phyloP scores from a whole-genome alignment of 306 rosid genomes.

The Trifolium subterraneum region DNA sequence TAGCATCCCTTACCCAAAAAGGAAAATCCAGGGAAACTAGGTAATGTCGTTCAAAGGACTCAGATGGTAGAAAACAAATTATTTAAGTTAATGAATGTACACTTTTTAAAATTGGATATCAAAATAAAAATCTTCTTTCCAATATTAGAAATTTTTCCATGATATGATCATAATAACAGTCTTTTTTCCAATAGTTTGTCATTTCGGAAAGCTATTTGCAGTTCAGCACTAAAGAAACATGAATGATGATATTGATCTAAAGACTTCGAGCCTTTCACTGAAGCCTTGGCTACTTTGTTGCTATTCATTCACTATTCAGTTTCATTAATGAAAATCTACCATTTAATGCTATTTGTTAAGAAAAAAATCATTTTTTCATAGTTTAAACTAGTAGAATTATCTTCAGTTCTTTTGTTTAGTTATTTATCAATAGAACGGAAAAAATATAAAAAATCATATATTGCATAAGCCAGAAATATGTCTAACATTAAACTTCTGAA shows the following conservation, averaged over 20 bases:
- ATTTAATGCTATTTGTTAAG: constrained; percentile 15
- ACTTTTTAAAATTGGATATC: constrained; percentile 11
- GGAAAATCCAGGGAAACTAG: constrained; percentile 9
- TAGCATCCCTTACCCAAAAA: constrained; percentile 25
- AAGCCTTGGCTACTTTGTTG: constrained; percentile 25
- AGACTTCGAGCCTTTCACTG: constrained; percentile 30
- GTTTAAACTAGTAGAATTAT: constrained; percentile 21
- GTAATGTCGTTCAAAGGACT: constrained; percentile 23
- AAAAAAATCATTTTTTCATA: neutral
- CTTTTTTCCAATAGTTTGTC: constrained; percentile 12
- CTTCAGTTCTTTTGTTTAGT: neutral
- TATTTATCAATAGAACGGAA: constrained; percentile 30
- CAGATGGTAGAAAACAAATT: constrained; percentile 11
- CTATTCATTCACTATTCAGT: constrained; percentile 29
- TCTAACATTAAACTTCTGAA: constrained; percentile 30
- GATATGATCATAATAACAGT: constrained; percentile 21
- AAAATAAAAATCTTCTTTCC: constrained; percentile 13
- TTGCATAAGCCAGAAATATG: neutral
- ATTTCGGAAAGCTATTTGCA: constrained; percentile 17
- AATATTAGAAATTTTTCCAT: constrained; percentile 27
- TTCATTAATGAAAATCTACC: constrained; percentile 27
- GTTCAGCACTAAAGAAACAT: constrained; percentile 11
- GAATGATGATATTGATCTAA: constrained; percentile 11
- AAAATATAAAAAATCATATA: neutral
- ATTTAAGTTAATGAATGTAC: constrained; percentile 20